Base-by-base conservation (phyloP, 2,329 filamentous ascomycete genomes). In the Paraconiothyrium brasiliense region DNA sequence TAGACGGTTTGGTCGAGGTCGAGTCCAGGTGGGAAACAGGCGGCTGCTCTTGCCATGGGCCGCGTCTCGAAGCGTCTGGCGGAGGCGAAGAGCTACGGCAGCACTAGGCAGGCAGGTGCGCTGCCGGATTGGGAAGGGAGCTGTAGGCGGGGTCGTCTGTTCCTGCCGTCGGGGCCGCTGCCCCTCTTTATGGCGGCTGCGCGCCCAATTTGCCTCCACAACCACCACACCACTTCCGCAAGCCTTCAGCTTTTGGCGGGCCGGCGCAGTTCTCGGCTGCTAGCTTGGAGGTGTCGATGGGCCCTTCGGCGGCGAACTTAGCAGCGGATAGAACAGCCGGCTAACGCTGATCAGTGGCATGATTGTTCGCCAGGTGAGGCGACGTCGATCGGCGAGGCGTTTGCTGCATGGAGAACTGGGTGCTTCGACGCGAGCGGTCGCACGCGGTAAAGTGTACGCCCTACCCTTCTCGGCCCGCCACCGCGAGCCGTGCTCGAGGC, bases 291-390 rank as follows among this genome's bases (percentile, higher is more conserved):
- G 41, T 35, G 6, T 20, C 47, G 41, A 16, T 27, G 30, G 34
- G n/a, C 16, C 30, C n/a, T 20, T 37, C 32, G 32, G 41, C 43
- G 43, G 47, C 48, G 50, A 52, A 41, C 44, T 51, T 56, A 44
- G 59, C 37, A 57, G 41, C 59, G 62, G 59, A 50, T 57, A 13
- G 32, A 39, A 24, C 34, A 59, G 51, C 59, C 55, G 56, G 47
- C 24, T 41, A 54, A 62, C 57, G 69, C 65, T 66, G 70, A 71
- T 71, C 68, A 65, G 58, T 72, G 68, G 70, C 63, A 67, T 69
- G 70, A 72, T 63, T 65, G 16, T 6, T 27, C 54, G 14, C 59
- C 57, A 60, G 61, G 51, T 55, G 65, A 69, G 67, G 69, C 70
- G 66, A 69, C 35, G 7, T 14, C 22, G 59, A 62, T 62, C 59